These are phyloP conservation scores for Verbascum thapsus DNA, from an alignment of 257 asterid species.

Conservation along the genomic window DNA sequence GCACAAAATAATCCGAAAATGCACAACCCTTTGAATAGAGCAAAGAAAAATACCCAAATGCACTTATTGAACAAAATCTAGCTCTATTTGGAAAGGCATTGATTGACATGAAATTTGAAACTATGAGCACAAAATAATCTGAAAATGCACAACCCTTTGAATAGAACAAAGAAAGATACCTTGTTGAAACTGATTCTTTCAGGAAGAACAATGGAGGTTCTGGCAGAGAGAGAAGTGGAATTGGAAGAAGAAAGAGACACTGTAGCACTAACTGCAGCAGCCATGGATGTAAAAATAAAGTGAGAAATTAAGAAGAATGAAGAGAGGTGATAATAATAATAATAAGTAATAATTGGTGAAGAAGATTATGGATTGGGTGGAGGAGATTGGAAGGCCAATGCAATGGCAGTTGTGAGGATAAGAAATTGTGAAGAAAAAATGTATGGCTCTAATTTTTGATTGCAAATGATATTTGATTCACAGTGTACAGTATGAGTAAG, in stretches of 20 bases:
- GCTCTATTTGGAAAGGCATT: conserved; percentile 2
- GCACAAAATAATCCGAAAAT: neutral
- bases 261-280: conserved; percentile 94
- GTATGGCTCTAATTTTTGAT: conserved; percentile 28
- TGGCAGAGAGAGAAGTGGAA: conserved; percentile 56
- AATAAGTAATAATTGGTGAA: conserved; percentile 24
- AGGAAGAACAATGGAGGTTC: conserved; percentile 56
- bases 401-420: conserved; percentile 48
- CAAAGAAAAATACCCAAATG: too few species aligned
- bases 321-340: conserved; percentile 18
- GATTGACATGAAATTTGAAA: neutral
- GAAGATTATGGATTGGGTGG: conserved; percentile 52
- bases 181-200: conserved; percentile 72
- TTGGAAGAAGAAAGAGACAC: conserved; percentile 83
- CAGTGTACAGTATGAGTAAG: too few species aligned
- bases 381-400: conserved; percentile 46
- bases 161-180: conserved; percentile 40
- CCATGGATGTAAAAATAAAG: conserved; percentile 53
- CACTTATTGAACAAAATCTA: too few species aligned
- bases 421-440: conserved; percentile 23
- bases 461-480: too few species aligned
- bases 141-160: neutral
- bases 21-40: neutral
- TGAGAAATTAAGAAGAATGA: conserved; percentile 17
- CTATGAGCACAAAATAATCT: neutral